Percentiles rank a stretch among this genome's conserved stretches.
phyloP scores from a whole-genome alignment of 2,329 filamentous ascomycete species.

The Claviceps purpurea region DNA sequence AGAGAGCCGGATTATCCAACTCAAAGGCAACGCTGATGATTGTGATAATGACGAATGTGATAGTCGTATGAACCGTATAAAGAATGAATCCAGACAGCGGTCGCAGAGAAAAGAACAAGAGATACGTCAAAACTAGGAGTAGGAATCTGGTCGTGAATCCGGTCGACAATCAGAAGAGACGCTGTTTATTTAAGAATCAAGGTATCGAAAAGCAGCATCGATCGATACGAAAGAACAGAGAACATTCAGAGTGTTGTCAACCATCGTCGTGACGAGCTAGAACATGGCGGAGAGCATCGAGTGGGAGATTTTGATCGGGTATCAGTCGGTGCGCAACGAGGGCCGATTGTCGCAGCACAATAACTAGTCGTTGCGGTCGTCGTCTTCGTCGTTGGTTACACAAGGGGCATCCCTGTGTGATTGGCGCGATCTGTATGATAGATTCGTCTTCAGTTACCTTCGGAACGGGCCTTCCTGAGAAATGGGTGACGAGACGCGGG shows the following conservation, averaged over 20 bases:
- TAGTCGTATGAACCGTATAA: background rate
- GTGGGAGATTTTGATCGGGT: constrained; percentile 1
- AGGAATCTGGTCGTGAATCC: constrained; percentile 5
- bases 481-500: background rate
- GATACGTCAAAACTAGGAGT: constrained; percentile 3
- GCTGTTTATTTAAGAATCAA: constrained; percentile 15
- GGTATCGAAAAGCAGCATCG: constrained; percentile 41
- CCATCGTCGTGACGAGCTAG: constrained; percentile 38
- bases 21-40: constrained; percentile 8
- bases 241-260: constrained; percentile 35
- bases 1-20: constrained; percentile 11
- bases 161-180: constrained; percentile 17
- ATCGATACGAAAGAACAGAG: constrained; percentile 37
- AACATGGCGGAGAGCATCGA: constrained; percentile 14
- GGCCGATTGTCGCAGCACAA: constrained; percentile 3
- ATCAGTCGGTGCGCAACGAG: constrained; percentile 1
- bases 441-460: background rate
- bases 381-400: background rate
- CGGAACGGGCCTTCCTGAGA: background rate
- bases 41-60: background rate
- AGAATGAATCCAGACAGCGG: constrained; percentile 7
- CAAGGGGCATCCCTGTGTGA: background rate
- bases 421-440: no score
- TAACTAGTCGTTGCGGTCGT: background rate
- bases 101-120: background rate